These are phyloP conservation scores for Cardamine occulta DNA, from an alignment of 345 rosid species.

Conservation along the genomic window DNA sequence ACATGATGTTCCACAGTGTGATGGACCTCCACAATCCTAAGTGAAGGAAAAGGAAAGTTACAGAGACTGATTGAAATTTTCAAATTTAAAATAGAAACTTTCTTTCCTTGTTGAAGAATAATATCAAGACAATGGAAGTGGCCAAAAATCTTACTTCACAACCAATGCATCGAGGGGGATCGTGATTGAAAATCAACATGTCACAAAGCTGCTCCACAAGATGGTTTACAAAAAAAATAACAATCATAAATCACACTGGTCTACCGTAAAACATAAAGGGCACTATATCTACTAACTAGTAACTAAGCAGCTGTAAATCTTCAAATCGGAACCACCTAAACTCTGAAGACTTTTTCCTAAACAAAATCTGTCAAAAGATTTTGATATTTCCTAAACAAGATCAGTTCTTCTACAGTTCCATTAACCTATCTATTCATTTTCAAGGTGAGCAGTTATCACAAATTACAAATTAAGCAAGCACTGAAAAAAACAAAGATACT, in stretches of 20 bases:
- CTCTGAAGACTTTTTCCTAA: not conserved
- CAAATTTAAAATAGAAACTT: not conserved
- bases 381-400: not conserved
- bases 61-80: slow-evolving; percentile 21
- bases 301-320: not conserved
- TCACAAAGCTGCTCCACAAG: slow-evolving; percentile 80
- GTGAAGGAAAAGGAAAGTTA: slow-evolving; percentile 29
- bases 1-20: slow-evolving; percentile 79
- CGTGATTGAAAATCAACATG: slow-evolving; percentile 88
- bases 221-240: slow-evolving; percentile 33
- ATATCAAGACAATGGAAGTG: slow-evolving; percentile 24
- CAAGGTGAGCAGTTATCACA: not conserved
- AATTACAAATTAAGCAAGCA: not conserved
- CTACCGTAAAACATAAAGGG: not conserved
- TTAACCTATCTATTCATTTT: slow-evolving; percentile 6
- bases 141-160: slow-evolving; percentile 66
- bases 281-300: not conserved
- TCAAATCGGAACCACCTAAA: slow-evolving; percentile 13
- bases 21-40: slow-evolving; percentile 86
- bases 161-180: slow-evolving; percentile 77
- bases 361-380: not conserved
- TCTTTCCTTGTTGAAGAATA: slow-evolving; percentile 11
- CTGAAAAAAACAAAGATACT: not conserved
- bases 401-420: slow-evolving; percentile 15
- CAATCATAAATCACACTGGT: slow-evolving; percentile 41